Conservation (phyloP, 1,139 yeast genomes). For the Saccharomycopsis hybrid region DNA sequence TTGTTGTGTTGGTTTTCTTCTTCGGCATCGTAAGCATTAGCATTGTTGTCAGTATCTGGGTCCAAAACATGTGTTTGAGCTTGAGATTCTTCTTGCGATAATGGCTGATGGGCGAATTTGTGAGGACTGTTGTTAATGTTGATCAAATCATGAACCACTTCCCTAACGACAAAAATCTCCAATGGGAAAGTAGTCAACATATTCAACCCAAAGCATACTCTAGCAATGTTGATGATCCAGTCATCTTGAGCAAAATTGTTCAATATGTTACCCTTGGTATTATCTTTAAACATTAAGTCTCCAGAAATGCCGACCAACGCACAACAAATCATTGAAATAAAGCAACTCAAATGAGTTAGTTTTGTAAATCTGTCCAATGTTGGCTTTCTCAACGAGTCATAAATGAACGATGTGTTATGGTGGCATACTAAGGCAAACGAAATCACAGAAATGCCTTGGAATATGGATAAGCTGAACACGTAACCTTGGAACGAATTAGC, state of each 20-base stretch:
- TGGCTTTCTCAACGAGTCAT: slow-evolving; percentile 73
- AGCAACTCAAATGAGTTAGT: slow-evolving; percentile 79
- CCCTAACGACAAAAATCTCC: slow-evolving; percentile 85
- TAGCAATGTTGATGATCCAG: slow-evolving; percentile 68
- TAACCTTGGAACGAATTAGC: slow-evolving; percentile 15
- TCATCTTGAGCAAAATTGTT: slow-evolving; percentile 81
- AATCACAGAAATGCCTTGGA: slow-evolving; percentile 86
- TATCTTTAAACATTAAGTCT: slow-evolving; percentile 63
- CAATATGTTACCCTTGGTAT: slow-evolving; percentile 78
- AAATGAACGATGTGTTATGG: slow-evolving; percentile 85
- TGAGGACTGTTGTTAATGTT: background rate
- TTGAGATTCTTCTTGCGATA: slow-evolving; percentile 23
- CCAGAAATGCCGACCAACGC: slow-evolving; percentile 78
- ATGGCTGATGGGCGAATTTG: slow-evolving; percentile 2
- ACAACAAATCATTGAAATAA: slow-evolving; percentile 75
- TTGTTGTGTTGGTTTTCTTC: slow-evolving; percentile 16
- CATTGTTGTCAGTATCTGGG: background rate
- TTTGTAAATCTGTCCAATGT: slow-evolving; percentile 66
- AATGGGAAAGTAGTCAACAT: slow-evolving; percentile 92
- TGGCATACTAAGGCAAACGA: slow-evolving; percentile 95
- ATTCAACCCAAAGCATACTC: slow-evolving; percentile 87
- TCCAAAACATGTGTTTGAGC: slow-evolving; percentile 13
- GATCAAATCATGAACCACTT: slow-evolving; percentile 66
- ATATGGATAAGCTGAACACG: slow-evolving; percentile 46
- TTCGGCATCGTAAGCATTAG: background rate